Percentiles rank a stretch among this genome's conserved stretches.
phyloP scores from a whole-genome alignment of 1,139 yeast species.

The Candida frijolesensis region DNA sequence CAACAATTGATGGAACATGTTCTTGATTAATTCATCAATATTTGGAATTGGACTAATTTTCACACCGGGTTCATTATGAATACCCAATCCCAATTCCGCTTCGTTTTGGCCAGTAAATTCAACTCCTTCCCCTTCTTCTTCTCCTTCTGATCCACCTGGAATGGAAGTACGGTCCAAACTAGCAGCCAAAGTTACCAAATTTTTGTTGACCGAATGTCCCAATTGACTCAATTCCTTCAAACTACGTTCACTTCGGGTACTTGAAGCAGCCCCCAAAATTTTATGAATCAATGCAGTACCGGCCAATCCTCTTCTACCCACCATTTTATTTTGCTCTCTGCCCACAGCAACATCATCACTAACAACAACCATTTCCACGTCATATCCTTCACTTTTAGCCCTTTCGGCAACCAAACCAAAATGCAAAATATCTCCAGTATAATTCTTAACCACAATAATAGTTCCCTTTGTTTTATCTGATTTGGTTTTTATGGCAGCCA shows the following conservation, averaged over 20 bases:
- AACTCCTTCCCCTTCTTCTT: slow-evolving; percentile 41
- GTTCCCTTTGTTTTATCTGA: slow-evolving; percentile 62
- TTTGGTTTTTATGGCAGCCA: slow-evolving; percentile 68
- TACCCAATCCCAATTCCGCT: slow-evolving; percentile 92
- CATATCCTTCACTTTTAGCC: slow-evolving; percentile 74
- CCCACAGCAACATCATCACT: slow-evolving; percentile 96
- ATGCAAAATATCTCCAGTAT: slow-evolving; percentile 91
- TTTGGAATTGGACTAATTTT: slow-evolving; percentile 73
- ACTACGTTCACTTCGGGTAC: slow-evolving; percentile 26
- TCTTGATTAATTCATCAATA: slow-evolving; percentile 55
- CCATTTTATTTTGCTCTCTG: slow-evolving; percentile 79
- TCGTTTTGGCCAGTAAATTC: slow-evolving; percentile 51
- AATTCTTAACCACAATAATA: slow-evolving; percentile 79
- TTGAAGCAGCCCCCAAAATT: slow-evolving; percentile 71
- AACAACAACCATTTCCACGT: slow-evolving; percentile 71
- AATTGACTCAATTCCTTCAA: slow-evolving; percentile 59
- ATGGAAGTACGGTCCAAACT: slow-evolving; percentile 88
- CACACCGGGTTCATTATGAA: slow-evolving; percentile 91
- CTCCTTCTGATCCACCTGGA: slow-evolving; percentile 62
- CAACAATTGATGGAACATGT: slow-evolving; percentile 56
- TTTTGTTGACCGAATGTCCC: slow-evolving; percentile 63
- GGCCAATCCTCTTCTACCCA: slow-evolving; percentile 91
- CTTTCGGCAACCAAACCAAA: slow-evolving; percentile 91
- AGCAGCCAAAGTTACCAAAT: slow-evolving; percentile 84
- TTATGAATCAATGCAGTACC: slow-evolving; percentile 90